Conservation (phyloP, 1,139 yeast species). For the Yarrowia galli region DNA sequence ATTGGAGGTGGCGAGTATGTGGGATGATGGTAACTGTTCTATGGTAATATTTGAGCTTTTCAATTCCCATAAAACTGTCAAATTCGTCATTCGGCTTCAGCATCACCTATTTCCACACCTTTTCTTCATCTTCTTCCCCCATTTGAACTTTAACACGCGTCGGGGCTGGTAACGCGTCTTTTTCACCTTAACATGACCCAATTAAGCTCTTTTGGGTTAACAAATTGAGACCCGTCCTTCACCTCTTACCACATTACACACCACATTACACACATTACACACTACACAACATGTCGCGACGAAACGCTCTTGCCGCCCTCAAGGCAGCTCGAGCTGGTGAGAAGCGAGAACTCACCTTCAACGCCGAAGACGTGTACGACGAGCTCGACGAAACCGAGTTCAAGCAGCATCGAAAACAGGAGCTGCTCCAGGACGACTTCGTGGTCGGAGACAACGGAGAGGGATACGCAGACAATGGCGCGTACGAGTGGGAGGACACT, state of each 20-base stretch:
- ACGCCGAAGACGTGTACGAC: constrained; percentile 69
- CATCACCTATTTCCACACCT: too few relatives aligned
- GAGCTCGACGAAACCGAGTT: constrained; percentile 84
- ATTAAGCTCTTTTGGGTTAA: constrained; percentile 14
- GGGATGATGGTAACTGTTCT: too few relatives aligned
- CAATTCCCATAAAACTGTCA: too few relatives aligned
- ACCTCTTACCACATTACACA: neutral
- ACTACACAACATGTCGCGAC: constrained; percentile 28
- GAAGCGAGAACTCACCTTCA: constrained; percentile 43
- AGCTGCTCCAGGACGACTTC: constrained; percentile 86
- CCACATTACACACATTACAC: constrained; percentile 14
- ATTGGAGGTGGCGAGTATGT: too few relatives aligned
- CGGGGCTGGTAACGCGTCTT: constrained; percentile 37
- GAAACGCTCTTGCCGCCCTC: constrained; percentile 31
- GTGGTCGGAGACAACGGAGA: constrained; percentile 92
- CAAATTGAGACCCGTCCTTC: constrained; percentile 11
- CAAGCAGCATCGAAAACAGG: constrained; percentile 77
- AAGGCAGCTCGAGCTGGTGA: constrained; percentile 42
- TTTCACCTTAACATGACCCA: constrained; percentile 1
- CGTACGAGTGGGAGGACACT: constrained; percentile 80
- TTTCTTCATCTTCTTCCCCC: too few relatives aligned
- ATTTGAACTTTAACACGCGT: constrained; percentile 23
- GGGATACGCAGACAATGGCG: constrained; percentile 91
- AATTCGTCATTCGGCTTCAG: too few relatives aligned
- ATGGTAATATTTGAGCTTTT: too few relatives aligned